These are phyloP conservation scores for Populus euphratica DNA, from an alignment of 345 rosid genomes.

Conservation along the genomic window DNA sequence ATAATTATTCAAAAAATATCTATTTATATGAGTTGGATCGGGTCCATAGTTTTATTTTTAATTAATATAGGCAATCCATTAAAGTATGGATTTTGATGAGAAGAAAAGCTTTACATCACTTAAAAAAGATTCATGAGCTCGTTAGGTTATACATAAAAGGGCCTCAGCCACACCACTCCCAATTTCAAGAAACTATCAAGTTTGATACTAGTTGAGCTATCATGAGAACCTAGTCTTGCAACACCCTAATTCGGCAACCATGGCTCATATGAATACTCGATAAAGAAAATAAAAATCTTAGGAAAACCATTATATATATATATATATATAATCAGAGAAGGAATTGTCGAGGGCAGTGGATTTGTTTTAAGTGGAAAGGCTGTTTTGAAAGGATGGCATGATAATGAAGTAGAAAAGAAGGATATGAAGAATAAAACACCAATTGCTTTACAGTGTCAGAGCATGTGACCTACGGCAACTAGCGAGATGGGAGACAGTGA, in stretches of 20 bases:
- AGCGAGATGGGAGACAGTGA: constrained; percentile 31
- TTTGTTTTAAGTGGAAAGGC: constrained; percentile 18
- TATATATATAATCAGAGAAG: neutral
- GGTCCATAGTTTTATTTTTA: too few relatives aligned
- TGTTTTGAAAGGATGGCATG: neutral
- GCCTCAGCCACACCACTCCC: neutral
- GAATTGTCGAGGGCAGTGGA: neutral
- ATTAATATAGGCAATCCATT: neutral
- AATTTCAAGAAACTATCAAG: neutral
- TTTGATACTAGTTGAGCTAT: neutral
- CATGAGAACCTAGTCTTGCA: neutral
- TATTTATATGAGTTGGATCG: accelerated
- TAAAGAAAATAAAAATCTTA: neutral
- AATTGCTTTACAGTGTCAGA: constrained; percentile 32
- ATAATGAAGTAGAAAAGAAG: constrained; percentile 22
- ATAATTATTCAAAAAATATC: too few relatives aligned
- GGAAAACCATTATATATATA: neutral
- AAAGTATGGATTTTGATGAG: neutral
- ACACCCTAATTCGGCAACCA: neutral
- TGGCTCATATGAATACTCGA: neutral
- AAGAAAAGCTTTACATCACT: neutral
- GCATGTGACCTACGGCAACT: constrained; percentile 45
- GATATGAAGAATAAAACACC: constrained; percentile 36
- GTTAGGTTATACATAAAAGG: neutral
- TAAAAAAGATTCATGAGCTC: neutral